Base-by-base conservation (phyloP, 805 yeast genomes). In the Teunomyces stri region DNA sequence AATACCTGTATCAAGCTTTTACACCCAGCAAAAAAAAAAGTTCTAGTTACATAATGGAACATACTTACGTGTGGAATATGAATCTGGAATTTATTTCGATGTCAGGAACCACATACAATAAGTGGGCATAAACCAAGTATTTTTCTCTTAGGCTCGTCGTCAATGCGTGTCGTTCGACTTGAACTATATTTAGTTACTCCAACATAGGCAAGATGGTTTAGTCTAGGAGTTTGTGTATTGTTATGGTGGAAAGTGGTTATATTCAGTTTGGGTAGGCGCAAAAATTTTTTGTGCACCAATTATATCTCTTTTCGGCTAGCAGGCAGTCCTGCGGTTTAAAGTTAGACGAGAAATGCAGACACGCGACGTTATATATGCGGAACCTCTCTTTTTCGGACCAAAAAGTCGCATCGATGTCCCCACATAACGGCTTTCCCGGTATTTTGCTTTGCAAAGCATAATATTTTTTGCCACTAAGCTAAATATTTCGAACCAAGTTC, bases 321-420 rank as follows among this genome's bases (percentile, higher is more conserved):
- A 9, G 29, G 10, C 22, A 9, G 16, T 9, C 18, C 22, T 20
- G 27, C 38, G 40, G 40, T 20, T 37, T 37, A 37, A 35, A 21
- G 40, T 37, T 37, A 37, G 40, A 37, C 40, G 40, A 37, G 40
- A 11, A 37, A 37, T 37, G 40, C 40, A 37, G 28, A 37, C 40
- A 22, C 40, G 40, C 40, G 29, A 21, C 29, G 40, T 21, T 37
- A 22, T 37, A 31, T 37, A 37, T 37, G 40, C 29, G 29, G 28
- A 37, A 21, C 40, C 28, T 37, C 29, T 37, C 40, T 21, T 37
- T 37, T 37, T 37, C 40, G 40, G 40, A 37, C 40, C 40, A 37
- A 37, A 22, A 37, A 22, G 15, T 37, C 40, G 18, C 40, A 22
- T 21, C 15, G 29, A 21, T 13, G 25, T 36, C 27, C 21, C 39